These are phyloP conservation scores for Cucumis cinereus DNA, from an alignment of 306 rosid species.

Conservation along the genomic window DNA sequence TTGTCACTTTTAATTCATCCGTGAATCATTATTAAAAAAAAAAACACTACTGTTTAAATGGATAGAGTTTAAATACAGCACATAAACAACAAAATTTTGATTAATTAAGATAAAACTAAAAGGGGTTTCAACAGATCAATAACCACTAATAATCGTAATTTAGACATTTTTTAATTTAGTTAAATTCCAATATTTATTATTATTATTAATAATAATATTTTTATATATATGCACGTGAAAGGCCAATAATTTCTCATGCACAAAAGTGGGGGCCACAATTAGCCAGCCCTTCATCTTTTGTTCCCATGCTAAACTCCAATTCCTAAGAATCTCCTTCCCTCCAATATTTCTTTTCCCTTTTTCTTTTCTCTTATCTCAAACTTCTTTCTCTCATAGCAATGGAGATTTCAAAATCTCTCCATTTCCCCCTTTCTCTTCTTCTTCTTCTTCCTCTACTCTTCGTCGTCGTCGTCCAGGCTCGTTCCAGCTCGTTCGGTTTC, in stretches of 20 bases:
- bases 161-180: neutral
- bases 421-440: neutral
- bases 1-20: no score
- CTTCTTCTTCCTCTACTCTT: conserved; percentile 11
- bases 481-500: conserved; percentile 26
- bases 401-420: conserved; percentile 16
- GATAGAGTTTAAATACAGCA: no score
- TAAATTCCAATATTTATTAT: no score
- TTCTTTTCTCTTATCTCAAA: neutral
- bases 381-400: conserved; percentile 11
- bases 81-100: neutral
- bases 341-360: neutral
- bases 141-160: neutral
- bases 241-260: conserved; percentile 90
- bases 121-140: neutral
- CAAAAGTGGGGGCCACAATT: conserved; percentile 46
- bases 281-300: conserved; percentile 70
- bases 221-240: conserved; percentile 29
- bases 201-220: no score
- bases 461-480: conserved; percentile 11
- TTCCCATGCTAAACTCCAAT: conserved; percentile 62
- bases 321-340: conserved; percentile 40
- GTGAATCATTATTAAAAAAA: no score
- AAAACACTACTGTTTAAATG: no score
- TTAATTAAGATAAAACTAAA: neutral